These are phyloP conservation scores for Paxillus involutus DNA, from an alignment of 768 basidiomycete genomes.

Conservation along the genomic window DNA sequence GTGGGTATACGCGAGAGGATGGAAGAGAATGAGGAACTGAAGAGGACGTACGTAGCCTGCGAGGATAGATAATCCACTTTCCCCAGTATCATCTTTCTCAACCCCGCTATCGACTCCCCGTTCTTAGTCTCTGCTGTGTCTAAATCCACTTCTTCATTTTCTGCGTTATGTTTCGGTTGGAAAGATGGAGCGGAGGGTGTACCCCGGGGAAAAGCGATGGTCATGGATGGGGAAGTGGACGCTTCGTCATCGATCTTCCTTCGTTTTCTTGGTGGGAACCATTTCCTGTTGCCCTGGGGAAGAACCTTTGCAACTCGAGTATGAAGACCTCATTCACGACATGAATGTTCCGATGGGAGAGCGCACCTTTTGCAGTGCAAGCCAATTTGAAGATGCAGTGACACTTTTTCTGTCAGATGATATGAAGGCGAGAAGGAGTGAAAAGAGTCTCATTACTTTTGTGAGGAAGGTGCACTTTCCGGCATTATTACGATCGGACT, in stretches of 20 bases:
- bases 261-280: constrained; percentile 14
- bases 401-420: not conserved
- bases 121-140: constrained; percentile 36
- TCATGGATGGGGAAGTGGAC: not conserved
- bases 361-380: constrained; percentile 52
- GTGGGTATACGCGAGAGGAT: not conserved
- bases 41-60: constrained; percentile 45
- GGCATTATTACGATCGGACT: not conserved
- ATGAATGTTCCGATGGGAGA: not conserved
- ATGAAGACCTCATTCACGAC: not conserved
- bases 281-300: constrained; percentile 9
- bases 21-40: not conserved
- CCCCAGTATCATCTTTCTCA: constrained; percentile 58
- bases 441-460: not conserved
- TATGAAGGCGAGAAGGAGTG: not conserved
- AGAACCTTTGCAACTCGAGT: not conserved
- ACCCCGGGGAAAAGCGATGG: constrained; percentile 2
- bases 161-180: not conserved
- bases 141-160: constrained; percentile 14
- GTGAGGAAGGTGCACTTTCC: not conserved
- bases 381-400: constrained; percentile 58
- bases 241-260: constrained; percentile 14
- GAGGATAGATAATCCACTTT: constrained; percentile 37
- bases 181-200: constrained; percentile 1
- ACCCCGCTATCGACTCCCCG: constrained; percentile 44